Conservation (phyloP, 2,329 filamentous ascomycete genomes). For the Penicillium sclerotigenum region DNA sequence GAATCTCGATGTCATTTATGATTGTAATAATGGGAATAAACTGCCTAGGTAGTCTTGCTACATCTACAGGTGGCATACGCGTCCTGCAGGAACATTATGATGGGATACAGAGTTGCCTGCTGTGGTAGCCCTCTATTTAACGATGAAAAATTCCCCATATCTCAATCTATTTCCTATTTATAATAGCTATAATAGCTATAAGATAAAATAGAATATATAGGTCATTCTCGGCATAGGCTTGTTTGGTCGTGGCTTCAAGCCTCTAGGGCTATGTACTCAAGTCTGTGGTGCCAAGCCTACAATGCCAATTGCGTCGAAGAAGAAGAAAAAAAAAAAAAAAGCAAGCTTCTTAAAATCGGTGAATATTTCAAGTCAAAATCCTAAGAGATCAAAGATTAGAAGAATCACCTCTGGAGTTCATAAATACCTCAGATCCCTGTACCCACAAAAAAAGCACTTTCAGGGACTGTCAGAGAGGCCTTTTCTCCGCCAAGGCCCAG, state of each 20-base stretch:
- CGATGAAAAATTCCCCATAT: neutral
- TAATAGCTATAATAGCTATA: neutral
- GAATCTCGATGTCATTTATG: neutral
- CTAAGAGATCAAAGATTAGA: neutral
- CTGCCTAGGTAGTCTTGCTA: no score
- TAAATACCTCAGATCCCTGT: neutral
- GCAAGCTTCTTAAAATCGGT: neutral
- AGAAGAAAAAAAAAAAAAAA: neutral
- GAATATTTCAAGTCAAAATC: neutral
- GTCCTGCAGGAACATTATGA: slow-evolving; percentile 18
- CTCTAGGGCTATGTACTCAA: neutral
- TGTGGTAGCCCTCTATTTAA: neutral
- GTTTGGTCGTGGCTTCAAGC: neutral
- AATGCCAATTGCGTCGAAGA: slow-evolving; percentile 18
- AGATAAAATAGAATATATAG: neutral
- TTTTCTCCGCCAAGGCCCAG: slow-evolving; percentile 18
- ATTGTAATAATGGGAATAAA: no score
- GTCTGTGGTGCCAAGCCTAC: slow-evolving; percentile 9
- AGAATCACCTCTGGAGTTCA: neutral
- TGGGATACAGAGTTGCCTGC: slow-evolving; percentile 13
- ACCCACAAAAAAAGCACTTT: slow-evolving; percentile 1
- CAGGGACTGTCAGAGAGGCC: neutral
- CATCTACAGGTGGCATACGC: slow-evolving; percentile 18
- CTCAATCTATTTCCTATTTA: neutral
- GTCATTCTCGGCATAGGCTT: neutral